Percentiles rank a stretch among this genome's conserved stretches.
These are phyloP conservation scores for Boletus mariae DNA, from an alignment of 1,284 basidiomycete genomes.

Conservation along the genomic window DNA sequence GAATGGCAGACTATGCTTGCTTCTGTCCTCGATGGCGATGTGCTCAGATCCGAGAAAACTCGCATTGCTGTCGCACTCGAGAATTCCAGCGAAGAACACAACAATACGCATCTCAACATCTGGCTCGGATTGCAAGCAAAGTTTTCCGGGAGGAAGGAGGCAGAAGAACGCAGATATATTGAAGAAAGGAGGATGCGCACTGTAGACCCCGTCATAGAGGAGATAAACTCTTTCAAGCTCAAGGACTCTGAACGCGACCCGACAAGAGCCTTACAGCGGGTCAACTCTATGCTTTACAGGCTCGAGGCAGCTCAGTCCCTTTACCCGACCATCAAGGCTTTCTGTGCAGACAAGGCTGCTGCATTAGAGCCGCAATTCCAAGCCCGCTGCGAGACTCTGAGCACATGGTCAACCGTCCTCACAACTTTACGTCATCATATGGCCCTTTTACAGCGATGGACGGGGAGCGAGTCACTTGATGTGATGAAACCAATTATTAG, in stretches of 20 bases:
- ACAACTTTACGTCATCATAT: constrained; percentile 77
- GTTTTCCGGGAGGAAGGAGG: constrained; percentile 74
- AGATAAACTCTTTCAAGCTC: constrained; percentile 73
- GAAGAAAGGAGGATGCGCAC: constrained; percentile 79
- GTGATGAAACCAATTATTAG: constrained; percentile 73
- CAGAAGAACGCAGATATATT: constrained; percentile 78
- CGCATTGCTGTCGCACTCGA: constrained; percentile 77
- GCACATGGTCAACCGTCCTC: constrained; percentile 86
- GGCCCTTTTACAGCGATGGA: constrained; percentile 82
- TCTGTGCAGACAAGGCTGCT: constrained; percentile 74
- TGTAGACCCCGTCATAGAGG: constrained; percentile 81
- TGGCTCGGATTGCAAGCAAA: constrained; percentile 93
- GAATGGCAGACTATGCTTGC: constrained; percentile 96
- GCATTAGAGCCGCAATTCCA: constrained; percentile 69
- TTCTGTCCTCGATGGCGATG: constrained; percentile 89
- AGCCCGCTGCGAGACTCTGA: constrained; percentile 78
- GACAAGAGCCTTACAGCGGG: constrained; percentile 63
- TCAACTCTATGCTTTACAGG: constrained; percentile 71
- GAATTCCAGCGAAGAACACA: constrained; percentile 65
- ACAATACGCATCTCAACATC: constrained; percentile 62
- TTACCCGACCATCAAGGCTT: constrained; percentile 81
- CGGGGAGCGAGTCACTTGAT: constrained; percentile 86
- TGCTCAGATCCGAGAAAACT: constrained; percentile 89
- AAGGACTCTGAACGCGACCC: constrained; percentile 42
- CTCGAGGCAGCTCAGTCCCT: constrained; percentile 83